phyloP scores from a whole-genome alignment of 2,329 filamentous ascomycete genomes.

The Cercospora brassicicola region DNA sequence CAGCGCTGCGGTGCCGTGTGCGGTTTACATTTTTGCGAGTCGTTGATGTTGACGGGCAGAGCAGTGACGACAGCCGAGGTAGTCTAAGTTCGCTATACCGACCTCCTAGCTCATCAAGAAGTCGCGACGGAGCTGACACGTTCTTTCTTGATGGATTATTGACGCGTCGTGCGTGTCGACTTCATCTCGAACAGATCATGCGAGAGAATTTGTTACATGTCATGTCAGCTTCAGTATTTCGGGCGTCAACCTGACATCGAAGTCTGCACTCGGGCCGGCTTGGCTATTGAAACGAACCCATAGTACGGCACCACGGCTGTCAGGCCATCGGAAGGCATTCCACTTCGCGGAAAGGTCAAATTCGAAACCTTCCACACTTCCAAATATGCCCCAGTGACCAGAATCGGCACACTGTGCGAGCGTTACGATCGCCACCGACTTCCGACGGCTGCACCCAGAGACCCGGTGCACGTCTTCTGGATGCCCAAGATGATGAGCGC shows the following conservation, averaged over 20 bases:
- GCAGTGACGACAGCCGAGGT: constrained; percentile 11
- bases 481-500: not conserved
- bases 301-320: constrained; percentile 8
- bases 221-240: not conserved
- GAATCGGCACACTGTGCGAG: not conserved
- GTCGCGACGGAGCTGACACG: not conserved
- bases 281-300: constrained; percentile 16
- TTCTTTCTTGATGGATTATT: not conserved
- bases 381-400: not conserved
- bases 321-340: constrained; percentile 1
- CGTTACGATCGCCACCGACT: constrained; percentile 1
- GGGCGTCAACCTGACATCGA: not conserved
- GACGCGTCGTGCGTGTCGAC: not conserved
- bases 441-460: constrained; percentile 1
- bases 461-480: not conserved
- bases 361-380: constrained; percentile 6
- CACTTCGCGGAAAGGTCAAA: not conserved
- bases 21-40: not conserved
- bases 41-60: constrained; percentile 1
- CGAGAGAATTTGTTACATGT: not conserved
- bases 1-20: not conserved
- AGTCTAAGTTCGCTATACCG: not conserved
- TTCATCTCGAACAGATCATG: not conserved
- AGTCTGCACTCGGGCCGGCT: constrained; percentile 19
- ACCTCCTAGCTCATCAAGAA: not conserved